Conservation (phyloP, 2,329 filamentous ascomycete genomes). For the Sporothrix pallida region DNA sequence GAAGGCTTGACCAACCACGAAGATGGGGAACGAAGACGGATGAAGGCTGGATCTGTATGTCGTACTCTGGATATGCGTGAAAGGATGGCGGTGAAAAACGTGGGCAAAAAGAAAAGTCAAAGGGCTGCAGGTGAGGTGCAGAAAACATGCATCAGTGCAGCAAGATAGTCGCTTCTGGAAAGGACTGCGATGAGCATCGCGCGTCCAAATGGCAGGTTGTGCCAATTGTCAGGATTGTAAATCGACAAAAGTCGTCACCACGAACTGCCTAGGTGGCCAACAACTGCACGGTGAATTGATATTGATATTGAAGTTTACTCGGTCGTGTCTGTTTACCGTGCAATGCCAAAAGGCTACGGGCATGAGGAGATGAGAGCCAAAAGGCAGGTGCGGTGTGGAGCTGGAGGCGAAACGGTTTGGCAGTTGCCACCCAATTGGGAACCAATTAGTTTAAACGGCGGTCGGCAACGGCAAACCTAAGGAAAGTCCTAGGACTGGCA, state of each 20-base stretch:
- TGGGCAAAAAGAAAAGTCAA: background rate
- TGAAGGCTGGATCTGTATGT: background rate
- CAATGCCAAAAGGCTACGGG: too few species aligned
- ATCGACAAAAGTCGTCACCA: background rate
- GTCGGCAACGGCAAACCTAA: background rate
- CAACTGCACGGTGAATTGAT: background rate
- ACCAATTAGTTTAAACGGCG: background rate
- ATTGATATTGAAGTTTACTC: too few species aligned
- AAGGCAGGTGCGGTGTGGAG: too few species aligned
- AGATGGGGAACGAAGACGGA: background rate
- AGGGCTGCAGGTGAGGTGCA: slow-evolving; percentile 2
- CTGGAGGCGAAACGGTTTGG: slow-evolving; percentile 9
- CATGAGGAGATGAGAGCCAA: too few species aligned
- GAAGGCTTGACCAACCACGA: background rate
- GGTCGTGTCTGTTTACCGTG: too few species aligned
- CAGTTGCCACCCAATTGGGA: background rate
- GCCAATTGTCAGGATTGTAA: background rate
- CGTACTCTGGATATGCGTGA: background rate
- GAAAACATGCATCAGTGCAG: background rate
- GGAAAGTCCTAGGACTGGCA: slow-evolving; percentile 20
- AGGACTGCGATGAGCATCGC: background rate
- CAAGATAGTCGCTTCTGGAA: slow-evolving; percentile 3
- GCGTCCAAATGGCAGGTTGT: too few species aligned
- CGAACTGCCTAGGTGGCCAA: background rate
- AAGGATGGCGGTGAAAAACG: background rate